Evolutionary conservation across 2,329 filamentous ascomycete genomes (phyloP).

Genomic region (Nigrospora osmanthi): DNA sequence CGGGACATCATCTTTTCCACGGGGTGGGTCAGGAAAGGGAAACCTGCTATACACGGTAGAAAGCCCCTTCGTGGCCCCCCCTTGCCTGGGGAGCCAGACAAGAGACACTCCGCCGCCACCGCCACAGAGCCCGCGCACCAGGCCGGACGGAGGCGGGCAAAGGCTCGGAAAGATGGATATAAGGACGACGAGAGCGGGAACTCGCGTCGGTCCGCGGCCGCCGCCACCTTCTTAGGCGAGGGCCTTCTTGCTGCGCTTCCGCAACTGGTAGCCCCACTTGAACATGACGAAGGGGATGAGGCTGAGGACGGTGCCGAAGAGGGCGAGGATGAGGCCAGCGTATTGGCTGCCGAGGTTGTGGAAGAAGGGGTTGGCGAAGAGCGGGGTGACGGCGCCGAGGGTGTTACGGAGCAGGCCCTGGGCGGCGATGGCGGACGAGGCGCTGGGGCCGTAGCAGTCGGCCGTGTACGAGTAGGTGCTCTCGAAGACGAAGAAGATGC

Average conservation of each 20-base stretch:
- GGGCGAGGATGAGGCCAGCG: slow-evolving; percentile 37
- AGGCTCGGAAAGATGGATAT: too few species aligned
- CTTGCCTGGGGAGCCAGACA: too few species aligned
- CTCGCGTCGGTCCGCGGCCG: too few species aligned
- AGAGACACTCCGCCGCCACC: too few species aligned
- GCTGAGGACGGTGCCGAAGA: slow-evolving; percentile 29
- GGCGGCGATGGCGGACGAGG: slow-evolving; percentile 31
- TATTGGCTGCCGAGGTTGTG: slow-evolving; percentile 44
- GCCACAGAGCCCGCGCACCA: too few species aligned
- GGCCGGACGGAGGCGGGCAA: too few species aligned
- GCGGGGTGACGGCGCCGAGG: slow-evolving; percentile 40
- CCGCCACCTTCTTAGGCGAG: not conserved
- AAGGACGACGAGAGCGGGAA: too few species aligned
- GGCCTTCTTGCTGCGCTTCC: slow-evolving; percentile 29
- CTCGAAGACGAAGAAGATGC: slow-evolving; percentile 40
- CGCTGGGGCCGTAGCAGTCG: slow-evolving; percentile 39
- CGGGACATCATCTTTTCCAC: too few species aligned
- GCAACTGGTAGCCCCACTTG: slow-evolving; percentile 28
- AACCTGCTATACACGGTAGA: too few species aligned
- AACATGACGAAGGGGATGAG: slow-evolving; percentile 33
- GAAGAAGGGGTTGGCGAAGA: slow-evolving; percentile 45
- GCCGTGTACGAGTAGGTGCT: slow-evolving; percentile 38
- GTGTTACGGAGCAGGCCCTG: slow-evolving; percentile 45
- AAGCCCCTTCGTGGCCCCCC: too few species aligned
- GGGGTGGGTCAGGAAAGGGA: too few species aligned